phyloP scores from a whole-genome alignment of 1,139 yeast species.

The Blastobotrys ciferrii region DNA sequence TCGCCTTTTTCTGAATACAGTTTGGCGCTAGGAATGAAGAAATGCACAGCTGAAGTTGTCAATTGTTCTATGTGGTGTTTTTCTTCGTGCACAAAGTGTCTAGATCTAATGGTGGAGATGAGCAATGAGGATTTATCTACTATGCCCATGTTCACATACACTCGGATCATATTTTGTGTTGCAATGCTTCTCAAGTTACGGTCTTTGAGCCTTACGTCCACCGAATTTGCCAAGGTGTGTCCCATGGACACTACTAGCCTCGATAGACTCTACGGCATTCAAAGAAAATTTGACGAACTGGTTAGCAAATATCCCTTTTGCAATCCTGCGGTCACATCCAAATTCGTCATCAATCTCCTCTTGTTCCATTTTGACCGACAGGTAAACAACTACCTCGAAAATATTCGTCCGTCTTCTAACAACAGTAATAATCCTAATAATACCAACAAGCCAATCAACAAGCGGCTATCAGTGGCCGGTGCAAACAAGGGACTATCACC shows the following conservation, averaged over 20 bases:
- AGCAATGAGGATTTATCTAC: constrained; percentile 40
- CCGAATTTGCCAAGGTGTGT: constrained; percentile 47
- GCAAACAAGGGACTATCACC: background rate
- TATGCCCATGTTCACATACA: constrained; percentile 60
- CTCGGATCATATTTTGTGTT: constrained; percentile 65
- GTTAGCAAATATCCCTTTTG: constrained; percentile 28
- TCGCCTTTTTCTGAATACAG: constrained; percentile 40
- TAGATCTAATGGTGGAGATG: constrained; percentile 22
- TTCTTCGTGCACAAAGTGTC: constrained; percentile 23
- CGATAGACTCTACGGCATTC: constrained; percentile 44
- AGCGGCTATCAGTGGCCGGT: constrained; percentile 6
- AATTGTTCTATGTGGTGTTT: constrained; percentile 27
- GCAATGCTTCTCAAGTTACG: constrained; percentile 64
- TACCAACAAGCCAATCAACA: background rate
- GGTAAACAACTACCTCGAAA: constrained; percentile 19
- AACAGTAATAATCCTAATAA: background rate
- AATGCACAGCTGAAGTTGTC: constrained; percentile 25
- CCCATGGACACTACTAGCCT: constrained; percentile 52
- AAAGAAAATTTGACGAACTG: constrained; percentile 32
- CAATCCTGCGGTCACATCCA: constrained; percentile 28
- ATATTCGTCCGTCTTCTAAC: background rate
- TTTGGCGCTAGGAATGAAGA: constrained; percentile 29
- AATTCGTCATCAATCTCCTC: constrained; percentile 31
- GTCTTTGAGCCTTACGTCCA: constrained; percentile 53
- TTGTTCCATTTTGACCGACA: constrained; percentile 33